Evolutionary conservation across 352 stramenopile genomes (phyloP).

Genomic region (Phytophthora fragariaefolia): DNA sequence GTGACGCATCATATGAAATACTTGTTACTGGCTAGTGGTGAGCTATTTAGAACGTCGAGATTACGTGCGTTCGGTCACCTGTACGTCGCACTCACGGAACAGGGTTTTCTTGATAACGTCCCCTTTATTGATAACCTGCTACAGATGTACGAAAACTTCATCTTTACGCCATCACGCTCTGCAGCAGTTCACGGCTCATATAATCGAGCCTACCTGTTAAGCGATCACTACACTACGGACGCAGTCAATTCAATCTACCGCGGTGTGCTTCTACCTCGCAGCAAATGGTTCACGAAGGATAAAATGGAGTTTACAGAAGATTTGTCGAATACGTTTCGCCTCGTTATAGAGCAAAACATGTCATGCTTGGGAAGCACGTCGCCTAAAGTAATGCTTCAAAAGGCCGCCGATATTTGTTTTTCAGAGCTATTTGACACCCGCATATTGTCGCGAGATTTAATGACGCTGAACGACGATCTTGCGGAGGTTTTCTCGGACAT

Average conservation of each 20-base stretch:
- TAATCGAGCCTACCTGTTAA: no score
- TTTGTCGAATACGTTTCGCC: slow-evolving; percentile 26
- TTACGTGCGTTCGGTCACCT: slow-evolving; percentile 37
- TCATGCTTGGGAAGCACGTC: slow-evolving; percentile 15
- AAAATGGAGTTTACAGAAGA: slow-evolving; percentile 9
- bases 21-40: slow-evolving; percentile 3
- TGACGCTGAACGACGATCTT: slow-evolving; percentile 40
- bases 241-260: slow-evolving; percentile 29
- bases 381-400: slow-evolving; percentile 15
- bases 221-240: no score
- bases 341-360: slow-evolving; percentile 29
- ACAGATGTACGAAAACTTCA: slow-evolving; percentile 15
- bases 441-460: slow-evolving; percentile 38
- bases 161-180: slow-evolving; percentile 38
- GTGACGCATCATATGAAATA: slow-evolving; percentile 31
- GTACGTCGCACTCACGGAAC: slow-evolving; percentile 30
- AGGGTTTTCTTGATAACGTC: slow-evolving; percentile 17
- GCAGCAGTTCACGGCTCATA: slow-evolving; percentile 20
- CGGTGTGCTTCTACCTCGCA: neutral
- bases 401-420: slow-evolving; percentile 19
- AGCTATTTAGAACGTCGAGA: slow-evolving; percentile 16
- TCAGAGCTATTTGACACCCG: slow-evolving; percentile 31
- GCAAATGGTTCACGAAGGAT: neutral
- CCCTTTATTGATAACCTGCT: slow-evolving; percentile 34
- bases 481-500: slow-evolving; percentile 33